A percentile compares a stretch with the other conserved stretches of the same genome.
Evolutionary conservation across 257 asterid species (phyloP).

Genomic region (Henckelia pumila): DNA sequence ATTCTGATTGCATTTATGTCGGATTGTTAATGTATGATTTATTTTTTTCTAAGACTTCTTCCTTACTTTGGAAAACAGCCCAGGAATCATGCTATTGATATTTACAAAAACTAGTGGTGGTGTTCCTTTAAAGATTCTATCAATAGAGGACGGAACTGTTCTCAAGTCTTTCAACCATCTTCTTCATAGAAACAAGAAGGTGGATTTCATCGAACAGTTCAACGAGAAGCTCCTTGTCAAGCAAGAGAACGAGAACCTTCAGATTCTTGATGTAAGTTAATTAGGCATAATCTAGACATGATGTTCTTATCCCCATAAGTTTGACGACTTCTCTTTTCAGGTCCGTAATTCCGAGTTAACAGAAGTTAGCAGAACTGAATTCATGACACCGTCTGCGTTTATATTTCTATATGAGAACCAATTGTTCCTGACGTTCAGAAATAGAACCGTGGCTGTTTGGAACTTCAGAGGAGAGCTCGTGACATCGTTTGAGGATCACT

Average conservation of each 20-base stretch:
- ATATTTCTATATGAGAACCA: slow-evolving; percentile 96
- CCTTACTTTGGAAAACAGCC: slow-evolving; percentile 48
- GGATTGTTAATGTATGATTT: neutral
- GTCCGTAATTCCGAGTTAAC: slow-evolving; percentile 87
- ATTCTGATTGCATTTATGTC: slow-evolving; percentile 8
- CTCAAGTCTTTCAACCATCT: slow-evolving; percentile 87
- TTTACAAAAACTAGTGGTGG: slow-evolving; percentile 64
- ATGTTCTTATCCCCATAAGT: slow-evolving; percentile 13
- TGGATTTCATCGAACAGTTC: slow-evolving; percentile 95
- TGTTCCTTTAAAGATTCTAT: slow-evolving; percentile 86
- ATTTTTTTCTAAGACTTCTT: neutral
- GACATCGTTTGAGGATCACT: slow-evolving; percentile 96
- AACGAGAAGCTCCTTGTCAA: slow-evolving; percentile 98
- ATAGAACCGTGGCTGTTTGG: slow-evolving; percentile 98
- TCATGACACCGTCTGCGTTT: slow-evolving; percentile 99
- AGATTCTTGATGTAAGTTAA: slow-evolving; percentile 84
- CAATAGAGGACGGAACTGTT: slow-evolving; percentile 96
- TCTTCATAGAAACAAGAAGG: slow-evolving; percentile 90
- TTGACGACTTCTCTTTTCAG: slow-evolving; percentile 42
- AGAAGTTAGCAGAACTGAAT: slow-evolving; percentile 91
- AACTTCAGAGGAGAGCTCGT: slow-evolving; percentile 99
- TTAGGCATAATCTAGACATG: neutral
- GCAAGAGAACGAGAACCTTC: slow-evolving; percentile 96
- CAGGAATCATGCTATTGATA: slow-evolving; percentile 92
- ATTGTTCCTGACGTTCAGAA: slow-evolving; percentile 88